These are phyloP conservation scores for Rhynchospora breviuscula DNA, from an alignment of 176 grass and related monocot genomes.

Conservation along the genomic window DNA sequence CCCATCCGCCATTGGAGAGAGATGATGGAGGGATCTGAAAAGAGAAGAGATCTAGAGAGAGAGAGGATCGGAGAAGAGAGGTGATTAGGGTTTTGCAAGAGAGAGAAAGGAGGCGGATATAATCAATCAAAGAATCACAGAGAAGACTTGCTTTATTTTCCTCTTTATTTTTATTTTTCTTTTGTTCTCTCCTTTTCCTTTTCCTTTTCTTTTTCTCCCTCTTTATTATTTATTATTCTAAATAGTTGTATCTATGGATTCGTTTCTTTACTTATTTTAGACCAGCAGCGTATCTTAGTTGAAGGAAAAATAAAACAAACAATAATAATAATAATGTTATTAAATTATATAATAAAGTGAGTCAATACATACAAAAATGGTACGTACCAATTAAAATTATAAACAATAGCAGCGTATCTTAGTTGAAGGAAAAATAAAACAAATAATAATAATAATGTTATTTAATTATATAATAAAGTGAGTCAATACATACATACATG, in stretches of 20 bases:
- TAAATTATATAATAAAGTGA: no score
- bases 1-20: neutral
- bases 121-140: neutral
- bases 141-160: neutral
- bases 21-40: neutral
- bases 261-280: neutral
- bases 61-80: neutral
- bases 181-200: neutral
- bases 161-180: neutral
- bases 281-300: neutral
- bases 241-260: neutral
- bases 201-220: neutral
- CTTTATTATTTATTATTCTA: neutral
- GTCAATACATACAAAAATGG: no score
- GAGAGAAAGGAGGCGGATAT: neutral
- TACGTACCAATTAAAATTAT: no score
- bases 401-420: neutral
- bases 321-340: neutral
- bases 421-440: neutral
- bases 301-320: neutral
- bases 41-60: neutral
- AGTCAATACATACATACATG: no score
- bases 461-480: no score
- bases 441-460: neutral
- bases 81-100: slow-evolving; percentile 14